Evolutionary conservation across 2,329 filamentous ascomycete species (phyloP).

Genomic region (Gnomoniopsis sp.): DNA sequence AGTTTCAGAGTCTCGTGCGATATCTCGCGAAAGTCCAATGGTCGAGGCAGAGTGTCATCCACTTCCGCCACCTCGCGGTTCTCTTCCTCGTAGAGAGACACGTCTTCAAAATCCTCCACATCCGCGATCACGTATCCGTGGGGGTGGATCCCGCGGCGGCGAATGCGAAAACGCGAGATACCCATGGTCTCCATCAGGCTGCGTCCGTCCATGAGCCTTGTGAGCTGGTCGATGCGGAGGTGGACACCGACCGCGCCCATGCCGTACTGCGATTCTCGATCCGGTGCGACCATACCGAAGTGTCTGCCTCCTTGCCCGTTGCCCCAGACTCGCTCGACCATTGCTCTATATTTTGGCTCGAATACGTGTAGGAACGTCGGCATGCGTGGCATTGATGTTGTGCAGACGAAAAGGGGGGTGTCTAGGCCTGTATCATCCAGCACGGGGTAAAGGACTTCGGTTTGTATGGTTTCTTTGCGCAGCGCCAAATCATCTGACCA

Average conservation of each 20-base stretch:
- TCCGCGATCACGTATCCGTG: slow-evolving; percentile 80
- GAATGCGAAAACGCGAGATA: slow-evolving; percentile 71
- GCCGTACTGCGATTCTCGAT: slow-evolving; percentile 38
- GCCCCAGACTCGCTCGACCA: slow-evolving; percentile 67
- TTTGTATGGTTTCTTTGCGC: slow-evolving; percentile 51
- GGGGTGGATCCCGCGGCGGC: slow-evolving; percentile 52
- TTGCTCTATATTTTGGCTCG: slow-evolving; percentile 85
- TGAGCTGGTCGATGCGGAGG: slow-evolving; percentile 69
- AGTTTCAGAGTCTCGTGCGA: slow-evolving; percentile 39
- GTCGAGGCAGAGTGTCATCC: not conserved
- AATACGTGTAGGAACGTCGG: slow-evolving; percentile 89
- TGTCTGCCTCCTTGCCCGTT: slow-evolving; percentile 64
- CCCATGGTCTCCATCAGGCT: slow-evolving; percentile 79
- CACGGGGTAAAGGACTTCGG: slow-evolving; percentile 49
- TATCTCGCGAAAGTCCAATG: slow-evolving; percentile 10
- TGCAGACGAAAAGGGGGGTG: slow-evolving; percentile 76
- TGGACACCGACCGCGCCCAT: slow-evolving; percentile 58
- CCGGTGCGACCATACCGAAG: slow-evolving; percentile 83
- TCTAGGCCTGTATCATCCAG: slow-evolving; percentile 52
- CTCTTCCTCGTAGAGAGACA: slow-evolving; percentile 79
- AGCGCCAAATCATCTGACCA: slow-evolving; percentile 63
- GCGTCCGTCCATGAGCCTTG: slow-evolving; percentile 74
- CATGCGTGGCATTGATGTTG: slow-evolving; percentile 76
- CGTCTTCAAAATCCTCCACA: slow-evolving; percentile 74
- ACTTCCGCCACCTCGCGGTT: slow-evolving; percentile 65